Conservation (phyloP, 345 rosid species). For the Carallia brachiata region DNA sequence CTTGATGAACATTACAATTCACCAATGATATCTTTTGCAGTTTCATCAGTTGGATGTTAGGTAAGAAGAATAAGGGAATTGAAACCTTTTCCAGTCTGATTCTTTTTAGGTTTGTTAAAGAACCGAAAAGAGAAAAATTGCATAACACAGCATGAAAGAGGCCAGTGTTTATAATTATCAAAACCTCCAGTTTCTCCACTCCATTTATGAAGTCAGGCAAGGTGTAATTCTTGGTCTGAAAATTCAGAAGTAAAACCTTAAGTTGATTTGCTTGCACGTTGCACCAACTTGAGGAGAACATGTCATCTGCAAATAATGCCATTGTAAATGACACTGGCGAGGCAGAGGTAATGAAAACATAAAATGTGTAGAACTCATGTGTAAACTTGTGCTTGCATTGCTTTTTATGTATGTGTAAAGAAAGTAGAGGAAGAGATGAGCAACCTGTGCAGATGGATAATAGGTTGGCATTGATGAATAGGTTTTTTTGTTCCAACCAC, state of each 20-base stretch:
- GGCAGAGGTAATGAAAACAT: background rate
- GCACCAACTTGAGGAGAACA: conserved; percentile 41
- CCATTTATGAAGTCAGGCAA: conserved; percentile 18
- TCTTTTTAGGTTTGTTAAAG: conserved; percentile 9
- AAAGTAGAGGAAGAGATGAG: background rate
- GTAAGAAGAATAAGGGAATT: conserved; percentile 1
- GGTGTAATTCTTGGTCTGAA: conserved; percentile 26
- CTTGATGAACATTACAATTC: conserved; percentile 9
- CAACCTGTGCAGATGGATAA: conserved; percentile 22
- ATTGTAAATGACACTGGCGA: background rate
- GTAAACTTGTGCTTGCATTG: background rate
- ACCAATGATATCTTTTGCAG: conserved; percentile 11
- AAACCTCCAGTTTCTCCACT: conserved; percentile 19
- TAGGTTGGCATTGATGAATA: background rate
- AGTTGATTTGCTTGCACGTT: conserved; percentile 39
- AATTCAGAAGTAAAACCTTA: conserved; percentile 45
- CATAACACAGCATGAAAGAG: conserved; percentile 5
- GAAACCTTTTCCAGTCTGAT: conserved; percentile 18
- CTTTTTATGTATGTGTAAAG: background rate
- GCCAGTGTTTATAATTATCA: conserved; percentile 11
- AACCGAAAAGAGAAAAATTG: conserved; percentile 10
- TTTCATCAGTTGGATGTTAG: background rate
- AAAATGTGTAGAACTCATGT: background rate
- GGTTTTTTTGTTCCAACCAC: conserved; percentile 2
- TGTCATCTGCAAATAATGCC: conserved; percentile 39